Evolutionary conservation across 2,329 filamentous ascomycete genomes (phyloP).

Genomic region (Claviceps fusiformis): DNA sequence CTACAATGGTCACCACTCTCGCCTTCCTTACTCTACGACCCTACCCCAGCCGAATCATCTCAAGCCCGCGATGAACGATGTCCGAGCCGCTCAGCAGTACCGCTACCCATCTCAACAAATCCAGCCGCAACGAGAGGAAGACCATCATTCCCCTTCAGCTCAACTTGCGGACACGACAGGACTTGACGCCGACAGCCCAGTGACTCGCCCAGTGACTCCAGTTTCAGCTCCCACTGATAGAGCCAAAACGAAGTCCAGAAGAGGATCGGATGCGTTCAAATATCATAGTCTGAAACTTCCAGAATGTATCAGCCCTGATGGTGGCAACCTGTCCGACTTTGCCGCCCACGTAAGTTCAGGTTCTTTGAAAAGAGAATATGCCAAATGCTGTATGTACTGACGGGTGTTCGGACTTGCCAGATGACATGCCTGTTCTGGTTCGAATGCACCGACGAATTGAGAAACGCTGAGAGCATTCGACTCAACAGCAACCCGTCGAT

Average conservation of each 20-base stretch:
- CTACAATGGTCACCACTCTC: constrained; percentile 30
- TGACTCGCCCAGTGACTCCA: constrained; percentile 28
- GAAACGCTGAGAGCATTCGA: constrained; percentile 53
- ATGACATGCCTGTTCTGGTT: constrained; percentile 98
- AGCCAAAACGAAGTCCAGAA: constrained; percentile 19
- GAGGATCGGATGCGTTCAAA: constrained; percentile 33
- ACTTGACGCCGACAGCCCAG: constrained; percentile 21
- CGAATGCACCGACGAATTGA: constrained; percentile 68
- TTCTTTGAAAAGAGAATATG: not conserved
- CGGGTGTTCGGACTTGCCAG: constrained; percentile 28
- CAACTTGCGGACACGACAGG: constrained; percentile 11
- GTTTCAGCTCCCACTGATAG: constrained; percentile 15
- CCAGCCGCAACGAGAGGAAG: constrained; percentile 3
- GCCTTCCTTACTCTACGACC: constrained; percentile 25
- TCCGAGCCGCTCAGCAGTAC: constrained; percentile 17
- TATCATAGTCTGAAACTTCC: constrained; percentile 58
- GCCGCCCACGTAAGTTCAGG: constrained; percentile 57
- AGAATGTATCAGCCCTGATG: constrained; percentile 57
- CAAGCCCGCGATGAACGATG: constrained; percentile 21
- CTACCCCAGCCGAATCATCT: constrained; percentile 21
- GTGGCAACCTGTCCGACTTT: constrained; percentile 69
- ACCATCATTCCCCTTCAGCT: not conserved
- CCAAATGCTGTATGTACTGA: not conserved
- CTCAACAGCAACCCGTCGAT: constrained; percentile 26
- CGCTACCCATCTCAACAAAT: constrained; percentile 17